Evolutionary conservation across 192 early-diverging fungal species (phyloP).

Genomic region (Linnemannia schmuckeri): DNA sequence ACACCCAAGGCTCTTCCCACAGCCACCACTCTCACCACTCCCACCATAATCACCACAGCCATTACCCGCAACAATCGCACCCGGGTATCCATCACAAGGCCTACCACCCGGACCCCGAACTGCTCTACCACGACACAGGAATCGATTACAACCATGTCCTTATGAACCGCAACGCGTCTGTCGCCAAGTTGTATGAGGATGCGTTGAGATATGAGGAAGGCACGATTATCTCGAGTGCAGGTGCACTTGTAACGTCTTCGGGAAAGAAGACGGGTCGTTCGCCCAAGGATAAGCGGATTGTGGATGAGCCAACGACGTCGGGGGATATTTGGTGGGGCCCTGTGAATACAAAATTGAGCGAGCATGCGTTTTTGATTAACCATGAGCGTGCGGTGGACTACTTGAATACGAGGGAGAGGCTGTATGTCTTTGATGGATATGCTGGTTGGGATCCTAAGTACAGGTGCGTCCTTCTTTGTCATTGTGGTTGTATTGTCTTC

Average conservation of each 20-base stretch:
- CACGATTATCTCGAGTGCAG: constrained; percentile 90
- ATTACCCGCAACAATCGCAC: constrained; percentile 50
- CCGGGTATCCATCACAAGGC: constrained; percentile 40
- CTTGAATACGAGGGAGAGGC: constrained; percentile 91
- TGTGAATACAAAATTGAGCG: constrained; percentile 93
- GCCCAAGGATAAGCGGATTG: constrained; percentile 98
- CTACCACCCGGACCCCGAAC: constrained; percentile 53
- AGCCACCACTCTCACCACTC: constrained; percentile 4
- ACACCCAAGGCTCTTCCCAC: neutral
- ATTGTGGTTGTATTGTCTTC: too few relatives aligned
- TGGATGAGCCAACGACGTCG: constrained; percentile 85
- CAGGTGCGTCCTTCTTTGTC: constrained; percentile 31
- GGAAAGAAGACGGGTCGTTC: constrained; percentile 96
- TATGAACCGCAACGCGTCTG: constrained; percentile 88
- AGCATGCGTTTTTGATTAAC: constrained; percentile 91
- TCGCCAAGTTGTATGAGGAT: constrained; percentile 93
- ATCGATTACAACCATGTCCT: constrained; percentile 87
- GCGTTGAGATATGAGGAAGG: constrained; percentile 88
- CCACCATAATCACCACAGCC: constrained; percentile 10
- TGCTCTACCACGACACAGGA: constrained; percentile 55
- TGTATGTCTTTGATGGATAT: constrained; percentile 98
- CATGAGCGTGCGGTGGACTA: constrained; percentile 97
- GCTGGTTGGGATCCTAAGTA: constrained; percentile 99
- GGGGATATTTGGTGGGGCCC: constrained; percentile 99
- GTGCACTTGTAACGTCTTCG: constrained; percentile 91